Evolutionary conservation across 2,329 filamentous ascomycete species (phyloP).

Genomic region (Penicillium capsulatum): DNA sequence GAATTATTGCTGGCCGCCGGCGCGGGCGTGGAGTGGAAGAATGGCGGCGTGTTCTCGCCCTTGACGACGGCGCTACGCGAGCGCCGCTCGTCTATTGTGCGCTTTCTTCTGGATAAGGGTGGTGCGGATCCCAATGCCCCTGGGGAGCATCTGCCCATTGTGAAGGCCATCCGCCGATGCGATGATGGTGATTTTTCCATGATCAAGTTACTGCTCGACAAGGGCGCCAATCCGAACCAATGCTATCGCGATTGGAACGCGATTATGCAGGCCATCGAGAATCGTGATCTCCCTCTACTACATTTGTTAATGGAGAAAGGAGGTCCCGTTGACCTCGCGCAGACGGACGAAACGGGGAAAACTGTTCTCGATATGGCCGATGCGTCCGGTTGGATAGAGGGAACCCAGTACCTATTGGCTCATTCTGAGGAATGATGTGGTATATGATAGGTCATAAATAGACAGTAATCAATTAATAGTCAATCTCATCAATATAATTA

Average conservation of each 20-base stretch:
- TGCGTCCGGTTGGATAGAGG: conserved; percentile 57
- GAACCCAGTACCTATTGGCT: too few species aligned
- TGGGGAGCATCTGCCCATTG: conserved; percentile 66
- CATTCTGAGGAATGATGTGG: too few species aligned
- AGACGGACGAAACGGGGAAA: conserved; percentile 52
- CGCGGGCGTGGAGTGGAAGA: conserved; percentile 66
- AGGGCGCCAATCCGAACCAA: conserved; percentile 65
- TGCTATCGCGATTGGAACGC: conserved; percentile 64
- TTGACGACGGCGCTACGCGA: conserved; percentile 65
- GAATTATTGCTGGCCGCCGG: conserved; percentile 62
- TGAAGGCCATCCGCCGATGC: conserved; percentile 63
- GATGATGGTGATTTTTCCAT: conserved; percentile 56
- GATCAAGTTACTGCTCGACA: conserved; percentile 58
- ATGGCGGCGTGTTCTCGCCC: conserved; percentile 67
- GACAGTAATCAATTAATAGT: too few species aligned
- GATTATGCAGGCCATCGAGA: conserved; percentile 62
- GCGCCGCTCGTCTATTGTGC: conserved; percentile 57
- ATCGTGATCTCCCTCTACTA: conserved; percentile 55
- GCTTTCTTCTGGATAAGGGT: conserved; percentile 58
- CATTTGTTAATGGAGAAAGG: conserved; percentile 49
- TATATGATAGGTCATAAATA: too few species aligned
- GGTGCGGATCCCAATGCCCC: conserved; percentile 63
- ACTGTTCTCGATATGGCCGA: conserved; percentile 57
- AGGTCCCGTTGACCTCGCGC: conserved; percentile 49
- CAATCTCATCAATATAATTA: too few species aligned